Evolutionary conservation across 2,329 filamentous ascomycete genomes (phyloP).

Genomic region (Taxawa tesnikishii): DNA sequence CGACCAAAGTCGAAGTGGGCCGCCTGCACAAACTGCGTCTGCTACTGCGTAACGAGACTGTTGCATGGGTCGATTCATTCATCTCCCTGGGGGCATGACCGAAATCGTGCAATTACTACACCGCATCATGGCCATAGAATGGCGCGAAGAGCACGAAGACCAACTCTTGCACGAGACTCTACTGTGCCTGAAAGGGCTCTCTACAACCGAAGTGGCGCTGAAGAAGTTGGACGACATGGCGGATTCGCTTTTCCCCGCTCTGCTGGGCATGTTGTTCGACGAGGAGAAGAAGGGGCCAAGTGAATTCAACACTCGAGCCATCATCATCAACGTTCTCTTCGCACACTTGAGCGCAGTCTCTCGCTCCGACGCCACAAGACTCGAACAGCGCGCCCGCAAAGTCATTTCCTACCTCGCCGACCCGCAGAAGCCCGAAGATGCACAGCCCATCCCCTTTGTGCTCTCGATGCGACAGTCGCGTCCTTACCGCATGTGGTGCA

Average conservation of each 20-base stretch:
- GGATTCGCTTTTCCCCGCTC: constrained; percentile 67
- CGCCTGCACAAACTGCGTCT: constrained; percentile 88
- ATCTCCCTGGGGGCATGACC: constrained; percentile 84
- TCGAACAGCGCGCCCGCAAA: constrained; percentile 51
- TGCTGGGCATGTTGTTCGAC: constrained; percentile 84
- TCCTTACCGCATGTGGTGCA: constrained; percentile 88
- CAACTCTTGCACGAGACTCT: constrained; percentile 82
- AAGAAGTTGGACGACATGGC: constrained; percentile 73
- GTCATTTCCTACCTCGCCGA: constrained; percentile 73
- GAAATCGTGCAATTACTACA: constrained; percentile 79
- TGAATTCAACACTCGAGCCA: constrained; percentile 86
- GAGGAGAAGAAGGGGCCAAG: constrained; percentile 97
- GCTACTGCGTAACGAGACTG: constrained; percentile 83
- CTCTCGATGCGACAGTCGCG: constrained; percentile 76
- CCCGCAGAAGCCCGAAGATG: constrained; percentile 60
- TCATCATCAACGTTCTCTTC: constrained; percentile 81
- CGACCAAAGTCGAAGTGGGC: constrained; percentile 79
- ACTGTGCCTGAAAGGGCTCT: constrained; percentile 85
- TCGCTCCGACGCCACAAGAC: constrained; percentile 27
- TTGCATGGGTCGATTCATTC: constrained; percentile 89
- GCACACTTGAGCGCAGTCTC: constrained; percentile 66
- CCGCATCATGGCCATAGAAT: constrained; percentile 90
- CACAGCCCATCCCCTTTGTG: constrained; percentile 73
- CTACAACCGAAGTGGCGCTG: constrained; percentile 78
- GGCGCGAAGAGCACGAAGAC: constrained; percentile 97